Conservation (phyloP, 176 grass and related monocot species). For the Oryza meyeriana region DNA sequence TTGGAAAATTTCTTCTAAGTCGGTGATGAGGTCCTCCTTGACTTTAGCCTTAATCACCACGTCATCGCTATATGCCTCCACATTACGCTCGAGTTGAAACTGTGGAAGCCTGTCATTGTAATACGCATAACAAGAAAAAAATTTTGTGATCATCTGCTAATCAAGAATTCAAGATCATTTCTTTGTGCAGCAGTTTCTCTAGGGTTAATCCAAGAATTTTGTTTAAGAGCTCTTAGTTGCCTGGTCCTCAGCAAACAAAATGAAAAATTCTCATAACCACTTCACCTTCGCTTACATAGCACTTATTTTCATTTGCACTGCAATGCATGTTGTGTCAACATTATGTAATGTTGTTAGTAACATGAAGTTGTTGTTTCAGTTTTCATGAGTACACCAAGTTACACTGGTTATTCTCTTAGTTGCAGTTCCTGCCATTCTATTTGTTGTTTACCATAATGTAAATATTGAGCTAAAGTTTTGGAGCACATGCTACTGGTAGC, state of each 20-base stretch:
- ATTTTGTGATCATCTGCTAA: not conserved
- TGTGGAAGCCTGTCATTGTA: not conserved
- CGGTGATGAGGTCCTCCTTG: no score
- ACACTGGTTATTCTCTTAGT: not conserved
- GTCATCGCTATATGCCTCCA: no score
- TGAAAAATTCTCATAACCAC: not conserved
- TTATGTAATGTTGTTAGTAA: not conserved
- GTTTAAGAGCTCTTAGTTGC: not conserved
- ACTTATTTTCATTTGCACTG: not conserved
- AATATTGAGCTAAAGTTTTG: not conserved
- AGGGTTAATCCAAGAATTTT: not conserved
- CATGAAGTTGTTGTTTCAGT: not conserved
- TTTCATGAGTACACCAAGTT: not conserved
- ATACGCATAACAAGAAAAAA: not conserved
- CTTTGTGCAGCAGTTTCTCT: not conserved
- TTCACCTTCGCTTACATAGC: not conserved
- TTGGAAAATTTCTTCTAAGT: no score
- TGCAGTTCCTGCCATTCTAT: not conserved
- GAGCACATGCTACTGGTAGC: not conserved
- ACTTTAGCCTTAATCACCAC: no score
- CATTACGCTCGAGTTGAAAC: no score
- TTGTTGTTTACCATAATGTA: not conserved
- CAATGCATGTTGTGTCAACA: not conserved
- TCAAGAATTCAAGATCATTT: slow-evolving; percentile 2
- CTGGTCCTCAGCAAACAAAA: not conserved